Evolutionary conservation across 257 asterid genomes (phyloP), one percentile per base, ranked within the genome.

Genomic region (Rehmannia glutinosa): DNA sequence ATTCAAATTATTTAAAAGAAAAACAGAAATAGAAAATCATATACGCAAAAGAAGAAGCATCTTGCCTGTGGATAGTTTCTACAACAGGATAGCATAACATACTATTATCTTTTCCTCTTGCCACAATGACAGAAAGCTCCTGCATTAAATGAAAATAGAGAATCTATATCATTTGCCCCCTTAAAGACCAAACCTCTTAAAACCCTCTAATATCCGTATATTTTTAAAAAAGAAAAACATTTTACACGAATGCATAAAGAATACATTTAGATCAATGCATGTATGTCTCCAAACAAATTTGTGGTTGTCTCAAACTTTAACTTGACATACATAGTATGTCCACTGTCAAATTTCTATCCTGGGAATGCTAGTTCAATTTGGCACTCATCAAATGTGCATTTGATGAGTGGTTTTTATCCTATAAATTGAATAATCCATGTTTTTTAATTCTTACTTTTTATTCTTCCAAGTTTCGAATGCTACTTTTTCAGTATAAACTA

Each of bases 71-170:
- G 42, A 87, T 78, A 50, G 99, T 91, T 82, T 94, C 99, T 58
- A 91, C 99, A 36, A 84, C 97, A 33, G 97, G 91, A 72, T 88
- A 94, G 69, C 96, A 87, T 2, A 73, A 32, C 21, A 84, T 20
- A 55, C 86, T 73, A 73, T 79, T 70, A 79, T 93, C 95, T 79
- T 86, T 84, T 68, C 97, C 98, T 81, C 98, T 90, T 12, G 91
- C 96, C 75, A 92, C 97, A 67, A 92, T 78, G 55, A 92, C 96
- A 80, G 98, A 86, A 47, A 92, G 91, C 84, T 92, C 98, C 97
- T 92, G 81, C 62, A 74, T 60, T 25, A 41, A 42, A 61, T 21
- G 71, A 65, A 38, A 53, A 27, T 27, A 67, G 13, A 57, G 55
- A 39, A 69, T 23, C 36, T 28, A 69, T 35, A 51, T 53, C 54